Evolutionary conservation across 495 filamentous ascomycete genomes (phyloP), one percentile per base, ranked within the genome.

Genomic region (Aspergillus wentii): DNA sequence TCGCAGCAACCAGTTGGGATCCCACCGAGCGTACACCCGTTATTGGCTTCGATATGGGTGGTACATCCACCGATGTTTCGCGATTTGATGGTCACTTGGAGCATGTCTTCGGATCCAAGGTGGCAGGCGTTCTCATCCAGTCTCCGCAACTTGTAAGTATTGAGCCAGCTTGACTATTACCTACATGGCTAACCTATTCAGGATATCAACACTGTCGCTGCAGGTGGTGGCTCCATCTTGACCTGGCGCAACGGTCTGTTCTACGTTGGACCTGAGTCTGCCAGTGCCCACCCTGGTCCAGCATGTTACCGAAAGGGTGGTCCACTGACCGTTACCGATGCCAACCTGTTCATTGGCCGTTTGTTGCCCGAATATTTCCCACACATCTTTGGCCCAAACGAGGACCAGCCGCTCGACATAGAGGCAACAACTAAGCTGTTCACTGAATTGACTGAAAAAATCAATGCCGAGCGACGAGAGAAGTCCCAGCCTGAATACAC

Each of bases 181-280:
- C n/a, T n/a, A n/a, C n/a, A n/a, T n/a, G n/a, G n/a, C n/a, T n/a
- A n/a, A n/a, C n/a, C n/a, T n/a, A n/a, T n/a, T n/a, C n/a, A n/a
- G n/a, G 92, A 98, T 62, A 96, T 98, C 62, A 97, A 97, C 60
- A 98, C 92, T 0, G 91, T 97, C 20, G 91, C 91, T 14, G 91
- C 91, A 14, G 91, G 91, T 27, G 91, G 91, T 38, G 91, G 91
- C 13, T 95, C 88, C 3, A 78, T 88, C 32, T 73, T 97, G 3
- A 87, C 89, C 50, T 97, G 83, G 72, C 78, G 81, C 30, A 96
- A 97, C 44, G 91, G 92, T 5, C 68, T 97, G 8, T 97, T 97
- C 51, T 88, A 94, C n/a, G 91, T 96, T 19, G 91, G 91, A 0
- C 91, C 91, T 3, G 92, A 97, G 56, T 94, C 88, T 2, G 91